phyloP scores from a whole-genome alignment of 306 rosid species.

The Pyrus pyrifolia region DNA sequence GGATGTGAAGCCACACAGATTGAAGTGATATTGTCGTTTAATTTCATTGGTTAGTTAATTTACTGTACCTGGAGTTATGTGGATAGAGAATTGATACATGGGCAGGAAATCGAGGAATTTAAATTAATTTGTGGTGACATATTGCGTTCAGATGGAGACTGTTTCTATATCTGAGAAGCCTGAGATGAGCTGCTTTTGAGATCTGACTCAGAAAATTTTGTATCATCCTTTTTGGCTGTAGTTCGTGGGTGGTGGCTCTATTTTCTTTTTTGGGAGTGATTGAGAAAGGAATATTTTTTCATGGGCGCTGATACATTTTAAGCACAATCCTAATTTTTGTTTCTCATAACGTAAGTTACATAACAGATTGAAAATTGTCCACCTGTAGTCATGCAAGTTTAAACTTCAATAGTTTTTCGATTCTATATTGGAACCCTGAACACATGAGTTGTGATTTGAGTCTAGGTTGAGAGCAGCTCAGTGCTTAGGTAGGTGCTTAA shows the following conservation, averaged over 20 bases:
- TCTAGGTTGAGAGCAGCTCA: not conserved
- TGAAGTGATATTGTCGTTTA: not conserved
- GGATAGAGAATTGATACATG: not conserved
- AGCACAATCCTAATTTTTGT: not conserved
- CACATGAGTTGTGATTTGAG: not conserved
- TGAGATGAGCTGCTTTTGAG: not conserved
- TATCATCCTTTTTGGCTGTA: not conserved
- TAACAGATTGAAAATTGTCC: not conserved
- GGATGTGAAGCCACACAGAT: constrained; percentile 7
- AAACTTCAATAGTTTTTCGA: not conserved
- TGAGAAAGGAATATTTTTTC: not conserved
- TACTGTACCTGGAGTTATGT: not conserved
- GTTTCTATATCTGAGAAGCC: not conserved
- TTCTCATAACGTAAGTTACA: too few species aligned
- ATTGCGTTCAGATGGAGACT: not conserved
- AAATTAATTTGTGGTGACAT: not conserved
- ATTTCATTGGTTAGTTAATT: not conserved
- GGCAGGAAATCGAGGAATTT: not conserved
- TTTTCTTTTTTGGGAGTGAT: too few species aligned
- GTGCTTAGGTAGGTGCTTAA: not conserved
- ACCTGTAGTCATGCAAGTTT: not conserved
- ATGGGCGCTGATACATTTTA: not conserved
- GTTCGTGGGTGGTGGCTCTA: too few species aligned
- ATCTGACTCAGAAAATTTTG: not conserved
- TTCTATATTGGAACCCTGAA: not conserved